These are phyloP conservation scores for Ephemerocybe angulata DNA, from an alignment of 768 basidiomycete genomes.

Conservation along the genomic window DNA sequence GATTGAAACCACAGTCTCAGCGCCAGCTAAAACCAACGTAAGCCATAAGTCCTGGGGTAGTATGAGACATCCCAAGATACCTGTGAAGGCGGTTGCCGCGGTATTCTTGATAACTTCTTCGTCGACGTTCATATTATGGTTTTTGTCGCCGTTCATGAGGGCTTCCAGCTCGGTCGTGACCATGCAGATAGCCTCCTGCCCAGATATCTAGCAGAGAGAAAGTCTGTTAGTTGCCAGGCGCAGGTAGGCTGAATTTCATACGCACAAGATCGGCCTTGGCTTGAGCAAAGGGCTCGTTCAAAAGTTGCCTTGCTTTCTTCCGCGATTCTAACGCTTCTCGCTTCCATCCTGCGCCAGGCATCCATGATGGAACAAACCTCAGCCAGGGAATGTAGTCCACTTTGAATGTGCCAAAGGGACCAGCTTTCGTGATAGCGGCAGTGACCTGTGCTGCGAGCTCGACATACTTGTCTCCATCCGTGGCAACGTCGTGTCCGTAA, in stretches of 20 bases:
- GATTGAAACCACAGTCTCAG: constrained; percentile 36
- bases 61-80: constrained; percentile 17
- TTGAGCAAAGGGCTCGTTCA: constrained; percentile 36
- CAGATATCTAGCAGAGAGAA: no score
- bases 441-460: constrained; percentile 33
- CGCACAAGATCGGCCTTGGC: no score
- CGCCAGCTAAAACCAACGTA: constrained; percentile 17
- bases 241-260: no score
- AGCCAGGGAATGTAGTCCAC: constrained; percentile 37
- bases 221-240: no score
- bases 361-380: constrained; percentile 39
- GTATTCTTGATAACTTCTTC: constrained; percentile 40
- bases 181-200: constrained; percentile 30
- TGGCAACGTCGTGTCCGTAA: constrained; percentile 35
- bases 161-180: constrained; percentile 35
- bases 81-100: constrained; percentile 41
- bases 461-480: constrained; percentile 38
- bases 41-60: neutral
- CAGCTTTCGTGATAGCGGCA: constrained; percentile 19
- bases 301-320: no score
- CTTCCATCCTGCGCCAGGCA: constrained; percentile 40
- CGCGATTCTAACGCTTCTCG: constrained; percentile 39
- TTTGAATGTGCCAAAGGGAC: constrained; percentile 41
- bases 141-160: constrained; percentile 16
- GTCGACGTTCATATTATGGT: constrained; percentile 16